Evolutionary conservation across 2,329 filamentous ascomycete species (phyloP).

Genomic region (Conoideocrella luteorostrata): DNA sequence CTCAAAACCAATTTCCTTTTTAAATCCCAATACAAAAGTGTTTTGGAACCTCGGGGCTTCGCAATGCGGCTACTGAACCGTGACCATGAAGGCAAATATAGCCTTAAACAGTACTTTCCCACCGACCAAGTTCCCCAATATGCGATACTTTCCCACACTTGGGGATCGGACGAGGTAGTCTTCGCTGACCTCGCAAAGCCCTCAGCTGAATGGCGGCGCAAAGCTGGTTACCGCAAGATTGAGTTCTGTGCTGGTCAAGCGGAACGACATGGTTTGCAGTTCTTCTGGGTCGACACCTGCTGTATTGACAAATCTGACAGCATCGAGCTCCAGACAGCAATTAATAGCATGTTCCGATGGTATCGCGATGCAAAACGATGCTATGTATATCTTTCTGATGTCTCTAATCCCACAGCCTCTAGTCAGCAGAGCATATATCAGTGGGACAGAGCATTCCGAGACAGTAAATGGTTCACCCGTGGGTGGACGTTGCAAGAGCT

Average conservation of each 20-base stretch:
- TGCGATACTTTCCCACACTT: slow-evolving; percentile 18
- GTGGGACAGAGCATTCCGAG: not conserved
- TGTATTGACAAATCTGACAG: no score
- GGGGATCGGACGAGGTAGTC: slow-evolving; percentile 14
- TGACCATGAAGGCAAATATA: no score
- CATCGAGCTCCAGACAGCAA: no score
- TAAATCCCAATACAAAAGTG: no score
- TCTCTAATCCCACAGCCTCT: not conserved
- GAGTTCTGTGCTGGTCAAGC: slow-evolving; percentile 12
- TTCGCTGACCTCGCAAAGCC: slow-evolving; percentile 8
- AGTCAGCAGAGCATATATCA: not conserved
- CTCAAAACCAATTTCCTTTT: no score
- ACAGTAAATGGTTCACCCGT: slow-evolving; percentile 11
- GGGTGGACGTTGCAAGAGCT: slow-evolving; percentile 15
- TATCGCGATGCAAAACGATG: slow-evolving; percentile 11
- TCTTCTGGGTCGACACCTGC: slow-evolving; percentile 16
- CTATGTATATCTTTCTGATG: slow-evolving; percentile 14
- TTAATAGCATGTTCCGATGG: no score
- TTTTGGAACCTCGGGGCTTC: no score
- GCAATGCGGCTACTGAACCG: no score
- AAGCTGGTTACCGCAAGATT: slow-evolving; percentile 11
- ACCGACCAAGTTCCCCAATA: slow-evolving; percentile 13
- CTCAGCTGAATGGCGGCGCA: slow-evolving; percentile 5
- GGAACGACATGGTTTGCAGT: slow-evolving; percentile 3
- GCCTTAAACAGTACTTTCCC: no score